Base-by-base conservation (phyloP, 177 flowering plant species). In the Vitis hybrid region DNA sequence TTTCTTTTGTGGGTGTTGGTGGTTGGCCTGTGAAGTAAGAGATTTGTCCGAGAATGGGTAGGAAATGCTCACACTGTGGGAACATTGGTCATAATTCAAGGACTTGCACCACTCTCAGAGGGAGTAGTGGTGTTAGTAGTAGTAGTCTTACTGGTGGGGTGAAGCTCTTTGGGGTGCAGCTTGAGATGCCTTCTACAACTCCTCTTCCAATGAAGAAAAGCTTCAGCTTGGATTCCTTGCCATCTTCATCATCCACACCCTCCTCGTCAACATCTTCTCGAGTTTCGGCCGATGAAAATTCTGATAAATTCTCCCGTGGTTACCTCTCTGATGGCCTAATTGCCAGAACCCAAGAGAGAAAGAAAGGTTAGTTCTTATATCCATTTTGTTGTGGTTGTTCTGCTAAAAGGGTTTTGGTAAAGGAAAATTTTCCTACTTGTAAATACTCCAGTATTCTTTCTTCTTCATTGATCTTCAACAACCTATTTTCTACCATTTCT, bases 31-130 rank as follows among this genome's bases (percentile, higher is more conserved):
- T 49, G 60, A 59, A 50, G 52, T 67, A 26, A 40, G 50, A 52
- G 32, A 56, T 55, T 74, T 65, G 69, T 69, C 21, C 64, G 65
- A 80, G 71, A 64, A 87, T 85, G 89, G 88, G 78, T n/a, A 88
- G 92, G 70, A 86, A 86, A 71, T 88, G 92, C 81, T 85, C 92
- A 64, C 90, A 83, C 67, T 88, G 92, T 82, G 90, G 92, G 59
- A 82, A 85, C 79, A 78, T 77, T 66, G 92, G 92, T 23, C 92
- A 88, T 65, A 88, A 88, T 81, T 85, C 89, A 75, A 82, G 92
- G 70, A 88, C 92, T 62, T 86, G 92, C 65, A 71, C 66, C 65
- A 56, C 50, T 54, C 45, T 57, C 69, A 73, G 72, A 56, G 70
- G 79, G 11, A 52, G 62, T 40, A 40, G 45, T 40, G 2, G 8